phyloP scores from a whole-genome alignment of 176 grass and related monocot species.

The Carex scoparia region DNA sequence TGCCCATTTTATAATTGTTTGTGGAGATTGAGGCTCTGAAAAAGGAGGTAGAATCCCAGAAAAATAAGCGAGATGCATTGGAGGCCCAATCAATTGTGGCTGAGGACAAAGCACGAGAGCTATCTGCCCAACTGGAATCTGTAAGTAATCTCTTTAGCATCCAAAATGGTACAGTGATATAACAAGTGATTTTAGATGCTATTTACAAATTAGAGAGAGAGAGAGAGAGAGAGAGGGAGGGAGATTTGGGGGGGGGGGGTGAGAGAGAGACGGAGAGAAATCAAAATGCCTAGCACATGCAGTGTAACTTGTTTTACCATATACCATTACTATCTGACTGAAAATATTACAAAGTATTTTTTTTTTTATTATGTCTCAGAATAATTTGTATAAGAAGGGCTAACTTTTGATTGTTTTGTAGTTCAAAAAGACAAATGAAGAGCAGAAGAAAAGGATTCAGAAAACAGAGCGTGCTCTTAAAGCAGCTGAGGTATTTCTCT shows the following conservation, averaged over 20 bases:
- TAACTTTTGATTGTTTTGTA: slow-evolving; percentile 41
- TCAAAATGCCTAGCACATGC: background rate
- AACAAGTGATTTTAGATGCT: background rate
- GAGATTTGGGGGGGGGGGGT: no score
- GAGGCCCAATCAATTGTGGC: slow-evolving; percentile 41
- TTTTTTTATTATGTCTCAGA: background rate
- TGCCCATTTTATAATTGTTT: slow-evolving; percentile 5
- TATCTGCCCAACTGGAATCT: slow-evolving; percentile 55
- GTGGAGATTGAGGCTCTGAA: slow-evolving; percentile 55
- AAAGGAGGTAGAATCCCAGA: slow-evolving; percentile 47
- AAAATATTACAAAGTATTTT: background rate
- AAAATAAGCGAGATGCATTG: slow-evolving; percentile 41
- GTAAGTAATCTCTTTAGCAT: slow-evolving; percentile 37
- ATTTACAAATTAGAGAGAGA: background rate
- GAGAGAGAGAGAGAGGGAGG: background rate
- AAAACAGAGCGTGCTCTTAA: slow-evolving; percentile 85
- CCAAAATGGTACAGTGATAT: background rate
- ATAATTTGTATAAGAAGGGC: background rate
- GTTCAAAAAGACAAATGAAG: slow-evolving; percentile 69
- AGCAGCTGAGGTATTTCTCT: slow-evolving; percentile 71
- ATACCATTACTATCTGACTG: background rate
- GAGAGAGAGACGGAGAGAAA: background rate
- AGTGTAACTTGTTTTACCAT: background rate
- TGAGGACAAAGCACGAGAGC: slow-evolving; percentile 55
- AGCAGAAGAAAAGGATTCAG: slow-evolving; percentile 71